A percentile compares a stretch with the other conserved stretches of the same genome.
Evolutionary conservation across 352 stramenopile species (phyloP).

Genomic region (Globisporangium uncinulatum): DNA sequence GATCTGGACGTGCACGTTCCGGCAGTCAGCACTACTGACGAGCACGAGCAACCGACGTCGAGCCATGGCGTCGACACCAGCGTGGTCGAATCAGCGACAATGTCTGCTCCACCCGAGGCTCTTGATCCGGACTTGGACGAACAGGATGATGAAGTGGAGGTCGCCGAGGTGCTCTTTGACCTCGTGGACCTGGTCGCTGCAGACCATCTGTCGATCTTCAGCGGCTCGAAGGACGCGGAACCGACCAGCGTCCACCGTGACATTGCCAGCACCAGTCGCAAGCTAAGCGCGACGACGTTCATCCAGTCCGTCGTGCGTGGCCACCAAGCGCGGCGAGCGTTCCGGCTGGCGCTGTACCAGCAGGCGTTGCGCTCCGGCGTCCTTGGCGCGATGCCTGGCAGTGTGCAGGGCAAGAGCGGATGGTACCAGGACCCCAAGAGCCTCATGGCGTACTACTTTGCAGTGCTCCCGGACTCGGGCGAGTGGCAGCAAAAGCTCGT

Average conservation of each 20-base stretch:
- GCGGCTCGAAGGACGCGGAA: not conserved
- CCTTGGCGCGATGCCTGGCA: conserved; percentile 67
- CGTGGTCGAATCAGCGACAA: not conserved
- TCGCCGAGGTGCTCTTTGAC: conserved; percentile 43
- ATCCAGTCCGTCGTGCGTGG: conserved; percentile 61
- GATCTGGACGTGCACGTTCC: conserved; percentile 1
- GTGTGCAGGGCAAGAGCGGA: conserved; percentile 47
- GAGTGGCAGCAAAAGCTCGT: conserved; percentile 64
- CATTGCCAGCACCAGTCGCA: not conserved
- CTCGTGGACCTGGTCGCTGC: conserved; percentile 26
- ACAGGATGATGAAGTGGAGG: conserved; percentile 26
- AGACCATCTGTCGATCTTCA: not conserved
- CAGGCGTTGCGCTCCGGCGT: conserved; percentile 57
- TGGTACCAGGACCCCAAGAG: conserved; percentile 80
- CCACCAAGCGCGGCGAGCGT: conserved; percentile 38
- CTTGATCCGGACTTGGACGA: conserved; percentile 9
- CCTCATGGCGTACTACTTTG: conserved; percentile 74
- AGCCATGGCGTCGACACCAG: not conserved
- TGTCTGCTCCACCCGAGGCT: not conserved
- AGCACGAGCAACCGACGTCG: too few relatives aligned
- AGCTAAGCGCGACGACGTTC: conserved; percentile 17
- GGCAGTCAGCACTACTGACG: not conserved
- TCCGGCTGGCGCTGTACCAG: conserved; percentile 58
- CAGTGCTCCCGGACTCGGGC: conserved; percentile 35
- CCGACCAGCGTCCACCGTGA: not conserved